Conservation (phyloP, 2,329 filamentous ascomycete genomes). For the Colletotrichum camelliae region DNA sequence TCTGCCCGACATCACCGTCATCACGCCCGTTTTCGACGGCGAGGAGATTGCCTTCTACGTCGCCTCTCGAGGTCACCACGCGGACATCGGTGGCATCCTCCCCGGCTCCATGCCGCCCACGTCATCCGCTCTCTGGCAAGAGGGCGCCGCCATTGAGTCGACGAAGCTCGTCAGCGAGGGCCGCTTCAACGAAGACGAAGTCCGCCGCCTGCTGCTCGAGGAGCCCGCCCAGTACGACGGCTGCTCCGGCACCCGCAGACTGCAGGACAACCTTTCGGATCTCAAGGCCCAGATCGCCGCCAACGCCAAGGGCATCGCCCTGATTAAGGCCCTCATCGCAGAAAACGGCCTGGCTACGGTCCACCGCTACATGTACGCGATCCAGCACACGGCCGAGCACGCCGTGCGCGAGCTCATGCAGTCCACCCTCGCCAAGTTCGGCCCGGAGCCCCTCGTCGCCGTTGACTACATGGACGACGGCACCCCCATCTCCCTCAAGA, state of each 20-base stretch:
- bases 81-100: conserved; percentile 73
- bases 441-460: conserved; percentile 71
- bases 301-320: conserved; percentile 76
- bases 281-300: conserved; percentile 78
- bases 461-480: conserved; percentile 77
- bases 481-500: conserved; percentile 30
- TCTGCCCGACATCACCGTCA: conserved; percentile 46
- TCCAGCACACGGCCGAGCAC: conserved; percentile 20
- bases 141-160: conserved; percentile 68
- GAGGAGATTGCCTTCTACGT: conserved; percentile 37
- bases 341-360: conserved; percentile 82
- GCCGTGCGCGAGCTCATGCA: conserved; percentile 20
- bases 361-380: conserved; percentile 23
- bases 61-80: conserved; percentile 36
- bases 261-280: conserved; percentile 78
- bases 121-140: conserved; percentile 68
- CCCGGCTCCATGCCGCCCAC: conserved; percentile 85
- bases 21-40: conserved; percentile 41
- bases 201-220: conserved; percentile 69
- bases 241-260: conserved; percentile 72
- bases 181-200: conserved; percentile 77
- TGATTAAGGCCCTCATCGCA: conserved; percentile 76
- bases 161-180: conserved; percentile 79
- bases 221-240: conserved; percentile 67
- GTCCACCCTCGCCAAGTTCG: conserved; percentile 61